Percentiles rank a stretch among this genome's conserved stretches.
Evolutionary conservation across 2,329 filamentous ascomycete genomes (phyloP).

Genomic region (Stagonosporopsis cucurbitacearum): DNA sequence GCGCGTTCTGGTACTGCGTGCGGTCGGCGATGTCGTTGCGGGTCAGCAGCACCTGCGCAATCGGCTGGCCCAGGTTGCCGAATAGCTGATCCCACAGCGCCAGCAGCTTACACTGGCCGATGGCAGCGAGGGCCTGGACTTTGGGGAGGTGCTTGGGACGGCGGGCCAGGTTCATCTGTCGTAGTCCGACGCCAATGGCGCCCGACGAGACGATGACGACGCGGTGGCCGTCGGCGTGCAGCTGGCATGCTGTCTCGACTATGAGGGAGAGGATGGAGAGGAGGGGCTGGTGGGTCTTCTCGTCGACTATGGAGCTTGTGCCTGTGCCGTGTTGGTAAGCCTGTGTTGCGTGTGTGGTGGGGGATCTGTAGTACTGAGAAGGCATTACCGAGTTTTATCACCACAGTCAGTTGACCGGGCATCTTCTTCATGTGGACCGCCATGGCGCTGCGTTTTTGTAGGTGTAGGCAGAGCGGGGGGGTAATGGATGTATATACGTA

Average conservation of each 20-base stretch:
- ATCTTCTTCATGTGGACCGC: constrained; percentile 60
- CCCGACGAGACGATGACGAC: constrained; percentile 97
- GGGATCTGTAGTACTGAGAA: constrained; percentile 37
- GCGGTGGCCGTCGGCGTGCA: constrained; percentile 88
- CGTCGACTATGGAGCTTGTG: constrained; percentile 98
- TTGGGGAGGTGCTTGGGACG: constrained; percentile 89
- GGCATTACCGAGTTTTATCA: constrained; percentile 81
- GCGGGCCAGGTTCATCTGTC: constrained; percentile 85
- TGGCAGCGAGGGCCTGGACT: constrained; percentile 91
- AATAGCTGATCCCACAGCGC: constrained; percentile 95
- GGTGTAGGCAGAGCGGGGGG: background rate
- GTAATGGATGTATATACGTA: too few species aligned
- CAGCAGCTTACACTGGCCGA: constrained; percentile 94
- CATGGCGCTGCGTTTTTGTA: constrained; percentile 19
- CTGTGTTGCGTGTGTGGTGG: constrained; percentile 27
- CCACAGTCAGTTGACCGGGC: constrained; percentile 67
- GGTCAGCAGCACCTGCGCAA: constrained; percentile 93
- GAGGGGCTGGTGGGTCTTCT: constrained; percentile 90
- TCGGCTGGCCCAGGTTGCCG: constrained; percentile 82
- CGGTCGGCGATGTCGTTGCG: constrained; percentile 96
- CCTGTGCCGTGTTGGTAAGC: constrained; percentile 62
- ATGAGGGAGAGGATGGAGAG: constrained; percentile 90
- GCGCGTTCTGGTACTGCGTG: constrained; percentile 93
- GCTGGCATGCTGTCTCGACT: constrained; percentile 87
- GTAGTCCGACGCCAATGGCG: constrained; percentile 91